Conservation (phyloP, 805 yeast genomes). For the Yarrowia deformans region DNA sequence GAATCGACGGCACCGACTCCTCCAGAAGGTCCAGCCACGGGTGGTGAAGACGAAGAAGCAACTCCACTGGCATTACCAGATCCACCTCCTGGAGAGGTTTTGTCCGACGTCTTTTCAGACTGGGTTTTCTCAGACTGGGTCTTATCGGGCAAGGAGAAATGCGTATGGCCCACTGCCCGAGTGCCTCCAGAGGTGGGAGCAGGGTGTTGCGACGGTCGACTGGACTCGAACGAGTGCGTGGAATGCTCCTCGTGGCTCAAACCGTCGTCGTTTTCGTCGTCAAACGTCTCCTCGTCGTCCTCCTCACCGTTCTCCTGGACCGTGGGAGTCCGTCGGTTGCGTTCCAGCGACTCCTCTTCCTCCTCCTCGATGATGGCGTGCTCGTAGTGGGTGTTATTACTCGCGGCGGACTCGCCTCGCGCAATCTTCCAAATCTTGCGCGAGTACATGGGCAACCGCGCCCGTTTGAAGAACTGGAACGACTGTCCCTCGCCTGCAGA, state of each 20-base stretch:
- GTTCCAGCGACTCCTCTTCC: slow-evolving; percentile 42
- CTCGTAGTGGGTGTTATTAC: slow-evolving; percentile 21
- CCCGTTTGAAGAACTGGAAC: slow-evolving; percentile 20
- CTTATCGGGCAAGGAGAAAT: neutral
- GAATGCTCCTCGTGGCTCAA: neutral
- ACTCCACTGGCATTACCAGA: neutral
- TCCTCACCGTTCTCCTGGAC: slow-evolving; percentile 28
- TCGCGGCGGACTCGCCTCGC: slow-evolving; percentile 33
- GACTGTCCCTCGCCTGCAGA: slow-evolving; percentile 31
- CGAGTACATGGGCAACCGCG: slow-evolving; percentile 21
- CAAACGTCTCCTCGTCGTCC: slow-evolving; percentile 4
- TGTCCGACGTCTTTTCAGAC: too few relatives aligned
- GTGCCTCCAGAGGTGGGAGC: slow-evolving; percentile 17
- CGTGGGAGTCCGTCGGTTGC: slow-evolving; percentile 17
- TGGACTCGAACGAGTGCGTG: slow-evolving; percentile 3
- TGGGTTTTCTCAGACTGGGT: neutral
- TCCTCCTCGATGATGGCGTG: slow-evolving; percentile 36
- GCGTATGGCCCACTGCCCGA: slow-evolving; percentile 16
- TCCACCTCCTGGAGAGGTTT: neutral
- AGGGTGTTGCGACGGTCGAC: slow-evolving; percentile 2
- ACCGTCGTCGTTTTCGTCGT: neutral
- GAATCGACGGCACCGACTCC: neutral
- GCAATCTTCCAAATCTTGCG: slow-evolving; percentile 38
- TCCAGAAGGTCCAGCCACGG: slow-evolving; percentile 22
- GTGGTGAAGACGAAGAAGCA: neutral